Evolutionary conservation across 176 grass and related monocot species (phyloP), one percentile per base, ranked within the genome.

Genomic region (Triticum urartu): DNA sequence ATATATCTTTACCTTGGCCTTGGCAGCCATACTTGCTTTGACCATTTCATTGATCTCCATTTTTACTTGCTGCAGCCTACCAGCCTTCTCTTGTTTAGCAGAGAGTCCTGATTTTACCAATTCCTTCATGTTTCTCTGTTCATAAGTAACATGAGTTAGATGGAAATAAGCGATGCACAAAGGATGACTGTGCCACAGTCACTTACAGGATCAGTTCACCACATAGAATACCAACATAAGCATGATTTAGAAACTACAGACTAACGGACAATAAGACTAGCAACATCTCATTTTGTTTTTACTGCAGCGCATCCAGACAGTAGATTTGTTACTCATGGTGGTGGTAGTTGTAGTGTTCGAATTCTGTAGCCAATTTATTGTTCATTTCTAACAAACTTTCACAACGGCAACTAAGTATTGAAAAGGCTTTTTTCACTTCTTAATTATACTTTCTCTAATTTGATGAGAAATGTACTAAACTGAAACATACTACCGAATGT

Each of bases 61-160:
- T 90, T 99, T 99, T 64, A 94, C 79, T 90, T 84, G 92, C 63
- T 97, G 94, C 30, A 93, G 90, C 79, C 86, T 97, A 80, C 90
- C 94, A 33, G 92, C 92, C 68, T 96, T 99, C 87, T 96, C 91
- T 83, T 94, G 92, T 79, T 97, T 99, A 88, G 97, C 94, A 58
- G 84, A 99, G 50, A 93, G 81, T 84, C 97, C 97, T 74, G 84
- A 94, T 87, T 94, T 89, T 78, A 97, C 97, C 97, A 99, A 92
- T 86, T 97, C 97, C 83, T 89, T 99, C 90, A 99, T 91, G 89
- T 99, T 99, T 87, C 87, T 94, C 97, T 99, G 81, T 87, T 73
- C 7, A 64, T 63, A 36, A 36, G 35, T 36, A 62, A 67, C 72
- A 76, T 84, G 43, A 21, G 30, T 88, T 64, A 72, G 35, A 75